phyloP scores from a whole-genome alignment of 805 yeast genomes.

The Suhomyces vadensis region DNA sequence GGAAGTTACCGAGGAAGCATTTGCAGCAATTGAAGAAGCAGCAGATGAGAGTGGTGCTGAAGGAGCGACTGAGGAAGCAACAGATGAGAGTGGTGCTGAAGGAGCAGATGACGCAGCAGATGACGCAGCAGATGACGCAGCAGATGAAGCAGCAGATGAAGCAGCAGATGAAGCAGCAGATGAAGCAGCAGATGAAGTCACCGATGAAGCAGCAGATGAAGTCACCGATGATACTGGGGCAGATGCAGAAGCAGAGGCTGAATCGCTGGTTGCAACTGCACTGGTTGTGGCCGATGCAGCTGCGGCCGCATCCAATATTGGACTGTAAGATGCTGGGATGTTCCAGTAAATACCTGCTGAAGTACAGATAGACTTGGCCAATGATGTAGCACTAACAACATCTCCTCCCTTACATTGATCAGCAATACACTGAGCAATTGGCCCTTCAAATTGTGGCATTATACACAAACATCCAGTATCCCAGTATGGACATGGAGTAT shows the following conservation, averaged over 20 bases:
- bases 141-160: constrained; percentile 7
- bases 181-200: constrained; percentile 7
- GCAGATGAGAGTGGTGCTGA: constrained; percentile 4
- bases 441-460: constrained; percentile 35
- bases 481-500: constrained; percentile 48
- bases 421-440: constrained; percentile 36
- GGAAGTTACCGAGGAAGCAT: too few species aligned
- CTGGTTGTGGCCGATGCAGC: constrained; percentile 25
- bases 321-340: constrained; percentile 24
- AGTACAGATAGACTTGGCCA: constrained; percentile 35
- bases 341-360: constrained; percentile 38
- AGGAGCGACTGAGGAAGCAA: constrained; percentile 6
- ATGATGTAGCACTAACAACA: constrained; percentile 28
- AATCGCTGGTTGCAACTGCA: constrained; percentile 11
- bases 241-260: constrained; percentile 5
- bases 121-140: constrained; percentile 8
- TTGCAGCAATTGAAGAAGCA: background rate
- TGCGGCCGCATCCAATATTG: constrained; percentile 22
- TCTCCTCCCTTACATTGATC: constrained; percentile 27
- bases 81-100: constrained; percentile 6
- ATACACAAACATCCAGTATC: constrained; percentile 48
- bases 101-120: constrained; percentile 8
- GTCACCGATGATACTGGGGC: constrained; percentile 21
- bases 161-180: constrained; percentile 23
- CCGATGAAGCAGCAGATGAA: constrained; percentile 7